These are phyloP conservation scores for Linnemannia schmuckeri DNA, from an alignment of 192 early-diverging fungal species.

Conservation along the genomic window DNA sequence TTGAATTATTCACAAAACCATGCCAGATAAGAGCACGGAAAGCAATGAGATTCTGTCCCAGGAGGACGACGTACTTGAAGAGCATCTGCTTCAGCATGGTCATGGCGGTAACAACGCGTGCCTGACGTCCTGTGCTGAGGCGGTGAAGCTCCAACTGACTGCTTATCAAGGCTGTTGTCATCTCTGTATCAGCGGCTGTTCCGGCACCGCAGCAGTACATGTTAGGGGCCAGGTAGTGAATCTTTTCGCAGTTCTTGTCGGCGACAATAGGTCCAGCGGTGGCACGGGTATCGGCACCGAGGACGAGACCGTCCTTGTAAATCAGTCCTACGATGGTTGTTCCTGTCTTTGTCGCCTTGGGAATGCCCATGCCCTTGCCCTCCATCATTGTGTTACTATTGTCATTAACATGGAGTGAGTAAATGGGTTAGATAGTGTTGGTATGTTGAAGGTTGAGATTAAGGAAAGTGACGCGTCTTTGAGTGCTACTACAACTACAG, in stretches of 20 bases:
- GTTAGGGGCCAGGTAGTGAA: slow-evolving; percentile 98
- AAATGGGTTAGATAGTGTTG: neutral
- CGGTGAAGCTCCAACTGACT: slow-evolving; percentile 96
- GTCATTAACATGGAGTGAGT: neutral
- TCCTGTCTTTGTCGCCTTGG: slow-evolving; percentile 93
- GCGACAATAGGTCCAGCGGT: slow-evolving; percentile 96
- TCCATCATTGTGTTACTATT: slow-evolving; percentile 82
- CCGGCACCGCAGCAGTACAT: slow-evolving; percentile 99
- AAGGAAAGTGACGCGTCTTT: slow-evolving; percentile 30
- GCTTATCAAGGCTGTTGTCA: slow-evolving; percentile 91
- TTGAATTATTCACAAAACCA: neutral
- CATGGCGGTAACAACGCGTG: slow-evolving; percentile 93
- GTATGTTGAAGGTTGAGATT: neutral
- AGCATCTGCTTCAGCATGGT: slow-evolving; percentile 98
- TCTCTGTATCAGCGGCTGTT: slow-evolving; percentile 99
- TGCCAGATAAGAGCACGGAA: neutral
- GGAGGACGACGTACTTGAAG: slow-evolving; percentile 70
- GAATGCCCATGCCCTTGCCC: slow-evolving; percentile 81
- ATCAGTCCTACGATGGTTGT: slow-evolving; percentile 97
- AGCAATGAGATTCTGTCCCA: neutral
- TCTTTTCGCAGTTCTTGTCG: slow-evolving; percentile 99
- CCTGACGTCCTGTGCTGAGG: slow-evolving; percentile 88
- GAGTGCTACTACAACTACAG: neutral
- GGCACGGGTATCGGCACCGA: slow-evolving; percentile 98
- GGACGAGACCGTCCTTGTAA: slow-evolving; percentile 94